Percentiles rank a stretch among this genome's conserved stretches.
Evolutionary conservation across 352 stramenopile species (phyloP).

Genomic region (Pelagophyceae sp.): DNA sequence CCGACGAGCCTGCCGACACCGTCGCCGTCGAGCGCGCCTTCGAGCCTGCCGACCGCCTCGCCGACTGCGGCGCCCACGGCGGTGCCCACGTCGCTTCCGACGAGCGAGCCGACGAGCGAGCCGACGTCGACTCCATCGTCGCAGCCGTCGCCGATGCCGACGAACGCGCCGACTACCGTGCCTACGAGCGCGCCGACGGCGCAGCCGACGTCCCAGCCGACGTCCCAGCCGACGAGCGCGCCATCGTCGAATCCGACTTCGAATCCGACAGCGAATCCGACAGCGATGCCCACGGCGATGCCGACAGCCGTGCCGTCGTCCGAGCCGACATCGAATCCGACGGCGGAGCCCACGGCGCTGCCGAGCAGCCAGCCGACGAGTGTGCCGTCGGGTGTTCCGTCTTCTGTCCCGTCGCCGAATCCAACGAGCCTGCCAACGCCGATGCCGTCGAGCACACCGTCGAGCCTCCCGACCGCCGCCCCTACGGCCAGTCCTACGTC

Average conservation of each 20-base stretch:
- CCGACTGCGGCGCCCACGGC: neutral
- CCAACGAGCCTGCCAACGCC: too few relatives aligned
- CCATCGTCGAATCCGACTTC: neutral
- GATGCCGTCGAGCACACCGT: too few relatives aligned
- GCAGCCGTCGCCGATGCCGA: too few relatives aligned
- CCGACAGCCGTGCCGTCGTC: neutral
- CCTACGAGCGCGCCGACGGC: neutral
- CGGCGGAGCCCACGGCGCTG: too few relatives aligned
- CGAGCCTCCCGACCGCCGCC: too few relatives aligned
- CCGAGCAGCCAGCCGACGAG: too few relatives aligned
- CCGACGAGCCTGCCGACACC: neutral
- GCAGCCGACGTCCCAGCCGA: neutral
- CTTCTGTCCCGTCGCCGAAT: too few relatives aligned
- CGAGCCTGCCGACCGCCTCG: neutral
- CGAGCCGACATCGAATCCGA: neutral
- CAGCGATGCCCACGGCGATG: neutral
- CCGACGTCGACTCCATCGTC: too few relatives aligned
- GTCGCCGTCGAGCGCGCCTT: neutral
- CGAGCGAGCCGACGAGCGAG: neutral
- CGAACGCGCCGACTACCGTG: neutral
- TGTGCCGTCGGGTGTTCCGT: too few relatives aligned
- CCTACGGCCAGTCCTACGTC: too few relatives aligned
- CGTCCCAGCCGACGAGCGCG: too few relatives aligned
- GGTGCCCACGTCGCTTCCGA: neutral
- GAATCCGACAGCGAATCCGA: neutral